phyloP scores from a whole-genome alignment of 1,284 basidiomycete species.

The Ceratobasidium sp. region DNA sequence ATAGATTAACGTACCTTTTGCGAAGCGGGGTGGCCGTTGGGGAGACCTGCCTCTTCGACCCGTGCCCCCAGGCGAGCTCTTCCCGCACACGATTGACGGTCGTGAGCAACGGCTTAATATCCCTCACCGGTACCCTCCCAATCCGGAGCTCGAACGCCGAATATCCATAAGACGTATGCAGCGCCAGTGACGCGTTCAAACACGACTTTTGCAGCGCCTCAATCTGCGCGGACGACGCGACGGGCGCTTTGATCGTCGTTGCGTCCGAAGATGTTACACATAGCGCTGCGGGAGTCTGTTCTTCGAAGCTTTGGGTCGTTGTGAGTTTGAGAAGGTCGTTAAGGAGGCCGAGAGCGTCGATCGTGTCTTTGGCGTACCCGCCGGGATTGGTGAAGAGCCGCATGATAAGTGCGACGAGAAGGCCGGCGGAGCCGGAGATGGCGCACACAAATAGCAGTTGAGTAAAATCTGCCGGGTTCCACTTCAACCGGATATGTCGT shows the following conservation, averaged over 20 bases:
- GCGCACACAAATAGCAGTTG: conserved; percentile 27
- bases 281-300: background rate
- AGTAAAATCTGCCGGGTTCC: conserved; percentile 33
- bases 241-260: background rate
- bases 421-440: conserved; percentile 29
- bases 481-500: conserved; percentile 10
- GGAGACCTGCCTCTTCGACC: conserved; percentile 50
- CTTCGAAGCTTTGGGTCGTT: conserved; percentile 6
- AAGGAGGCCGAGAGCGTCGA: conserved; percentile 29
- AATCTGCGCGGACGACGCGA: conserved; percentile 12
- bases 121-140: conserved; percentile 64
- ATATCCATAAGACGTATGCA: conserved; percentile 63
- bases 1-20: background rate
- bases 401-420: conserved; percentile 32
- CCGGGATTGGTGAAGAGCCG: conserved; percentile 38
- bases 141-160: conserved; percentile 65
- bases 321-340: conserved; percentile 17
- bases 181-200: conserved; percentile 59
- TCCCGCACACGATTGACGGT: conserved; percentile 63
- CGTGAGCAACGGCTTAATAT: conserved; percentile 63
- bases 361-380: conserved; percentile 39
- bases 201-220: conserved; percentile 56
- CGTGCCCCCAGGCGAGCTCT: conserved; percentile 63
- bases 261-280: conserved; percentile 1
- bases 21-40: background rate